Base-by-base conservation (phyloP, 2,329 filamentous ascomycete genomes). In the Chrysosporium queenslandicum region DNA sequence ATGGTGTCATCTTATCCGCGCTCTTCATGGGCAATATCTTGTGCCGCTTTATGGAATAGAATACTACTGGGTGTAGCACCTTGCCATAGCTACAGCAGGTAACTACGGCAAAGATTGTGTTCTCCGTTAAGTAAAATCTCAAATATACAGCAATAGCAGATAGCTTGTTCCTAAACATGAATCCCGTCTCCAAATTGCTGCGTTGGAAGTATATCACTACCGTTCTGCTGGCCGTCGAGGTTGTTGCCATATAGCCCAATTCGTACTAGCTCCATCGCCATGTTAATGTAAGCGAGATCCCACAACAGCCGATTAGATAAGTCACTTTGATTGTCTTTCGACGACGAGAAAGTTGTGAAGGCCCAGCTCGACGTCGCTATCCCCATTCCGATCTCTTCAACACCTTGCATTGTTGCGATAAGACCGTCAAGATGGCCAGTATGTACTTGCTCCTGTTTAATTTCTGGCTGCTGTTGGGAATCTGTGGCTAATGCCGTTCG, bases 391-490 rank as follows among this genome's bases (percentile, higher is more conserved):
- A 42, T 29, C 14, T 63, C 63, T 64, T 47, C 67, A 69, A 66
- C 63, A 63, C 61, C 59, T 58, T 58, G 58, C 62, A 46, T 52
- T 43, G 64, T 64, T 61, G 64, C 64, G 67, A 71, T 64, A 65
- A 66, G 63, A 50, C 64, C 68, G 66, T 66, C 68, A 71, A 71
- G 68, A 71, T 71, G 69, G 69, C 69, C 67, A 71, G 69, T 71
- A 70, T 56, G 69, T 71, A 46, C 53, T 51, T 50, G 48, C 53
- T 37, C 46, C 49, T 53, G 50, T 32, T 25, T 25, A 41, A 16
- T 20, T 16, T 40, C 34, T 16, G 51, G 23, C 42, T 47, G 23
- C 43, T 12, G 6, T 9, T 46, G 4, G 12, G 25, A 46, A 9
- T 21, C 7, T 20, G 21, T 37, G 18, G 6, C 50, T 48, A 14